These are phyloP conservation scores for Dendrobium huoshanense DNA, from an alignment of 106 monocot genomes.

Conservation along the genomic window DNA sequence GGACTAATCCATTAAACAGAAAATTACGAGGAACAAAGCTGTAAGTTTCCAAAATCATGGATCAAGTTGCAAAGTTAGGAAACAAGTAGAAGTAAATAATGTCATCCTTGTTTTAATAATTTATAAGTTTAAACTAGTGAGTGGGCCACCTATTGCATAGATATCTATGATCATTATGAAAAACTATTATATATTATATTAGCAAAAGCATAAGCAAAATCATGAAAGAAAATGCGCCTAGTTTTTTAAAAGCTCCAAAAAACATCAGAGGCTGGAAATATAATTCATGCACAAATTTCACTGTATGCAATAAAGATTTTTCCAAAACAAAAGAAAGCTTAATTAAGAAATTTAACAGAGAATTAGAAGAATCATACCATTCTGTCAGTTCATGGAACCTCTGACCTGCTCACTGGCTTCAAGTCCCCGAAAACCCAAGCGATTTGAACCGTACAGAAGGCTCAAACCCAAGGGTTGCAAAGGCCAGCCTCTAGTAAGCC, in stretches of 20 bases:
- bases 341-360: not conserved
- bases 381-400: not conserved
- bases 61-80: too few species aligned
- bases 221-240: not conserved
- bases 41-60: too few species aligned
- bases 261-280: too few species aligned
- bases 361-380: conserved; percentile 18
- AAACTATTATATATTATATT: not conserved
- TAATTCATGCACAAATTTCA: too few species aligned
- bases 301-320: not conserved
- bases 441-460: conserved; percentile 9
- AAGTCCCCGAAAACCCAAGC: conserved; percentile 6
- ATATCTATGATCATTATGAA: not conserved
- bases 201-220: too few species aligned
- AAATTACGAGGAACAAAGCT: too few species aligned
- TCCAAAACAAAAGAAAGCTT: not conserved
- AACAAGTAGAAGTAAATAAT: too few species aligned
- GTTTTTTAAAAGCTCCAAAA: too few species aligned
- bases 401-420: conserved; percentile 6
- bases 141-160: not conserved
- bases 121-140: not conserved
- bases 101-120: not conserved
- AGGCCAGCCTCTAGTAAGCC: conserved; percentile 9
- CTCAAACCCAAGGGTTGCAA: conserved; percentile 1
- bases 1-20: too few species aligned